phyloP scores from a whole-genome alignment of 2,329 filamentous ascomycete genomes.

The Claviceps pazoutovae region DNA sequence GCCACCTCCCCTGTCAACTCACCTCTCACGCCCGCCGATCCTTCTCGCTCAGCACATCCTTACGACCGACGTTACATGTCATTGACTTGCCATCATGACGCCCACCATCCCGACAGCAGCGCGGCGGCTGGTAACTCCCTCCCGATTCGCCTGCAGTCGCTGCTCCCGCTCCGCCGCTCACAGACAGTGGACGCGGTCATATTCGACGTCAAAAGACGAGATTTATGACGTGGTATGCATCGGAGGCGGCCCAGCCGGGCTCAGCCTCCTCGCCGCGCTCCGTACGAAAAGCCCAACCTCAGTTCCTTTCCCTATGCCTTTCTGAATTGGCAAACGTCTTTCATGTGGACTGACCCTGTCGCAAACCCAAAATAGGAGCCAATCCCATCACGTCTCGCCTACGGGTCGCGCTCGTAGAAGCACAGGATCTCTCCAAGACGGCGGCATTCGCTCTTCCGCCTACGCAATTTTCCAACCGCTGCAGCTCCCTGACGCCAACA shows the following conservation, averaged over 20 bases:
- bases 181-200: constrained; percentile 24
- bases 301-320: neutral
- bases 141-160: constrained; percentile 31
- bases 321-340: too few species aligned
- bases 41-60: neutral
- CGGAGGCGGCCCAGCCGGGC: constrained; percentile 75
- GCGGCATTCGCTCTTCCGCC: constrained; percentile 51
- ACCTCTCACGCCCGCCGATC: neutral
- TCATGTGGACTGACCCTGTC: too few species aligned
- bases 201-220: constrained; percentile 40
- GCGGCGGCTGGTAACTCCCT: constrained; percentile 12
- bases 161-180: constrained; percentile 28
- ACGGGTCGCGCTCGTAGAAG: constrained; percentile 78
- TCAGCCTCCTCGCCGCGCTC: constrained; percentile 67
- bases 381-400: constrained; percentile 63
- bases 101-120: constrained; percentile 14
- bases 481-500: constrained; percentile 82
- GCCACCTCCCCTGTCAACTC: neutral
- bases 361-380: constrained; percentile 38
- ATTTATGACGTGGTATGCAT: constrained; percentile 91
- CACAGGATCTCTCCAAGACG: constrained; percentile 64
- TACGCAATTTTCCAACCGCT: constrained; percentile 76
- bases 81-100: neutral
- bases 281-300: constrained; percentile 31
- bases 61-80: neutral